Evolutionary conservation across 2,329 filamentous ascomycete species (phyloP).

Genomic region (Pseudogymnoascus sp.): DNA sequence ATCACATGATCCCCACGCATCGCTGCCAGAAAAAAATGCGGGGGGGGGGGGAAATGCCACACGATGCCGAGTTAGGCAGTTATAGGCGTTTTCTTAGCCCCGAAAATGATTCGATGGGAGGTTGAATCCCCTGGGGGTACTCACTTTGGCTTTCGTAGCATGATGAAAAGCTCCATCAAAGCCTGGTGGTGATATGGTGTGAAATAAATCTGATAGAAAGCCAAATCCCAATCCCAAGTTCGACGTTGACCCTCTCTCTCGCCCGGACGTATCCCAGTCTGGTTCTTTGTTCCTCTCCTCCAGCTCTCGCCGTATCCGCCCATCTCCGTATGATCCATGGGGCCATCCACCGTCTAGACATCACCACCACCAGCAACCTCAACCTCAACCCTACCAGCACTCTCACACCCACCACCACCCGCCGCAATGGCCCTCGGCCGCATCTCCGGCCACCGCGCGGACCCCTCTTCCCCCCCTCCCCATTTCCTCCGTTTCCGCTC

Average conservation of each 20-base stretch:
- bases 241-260: not conserved
- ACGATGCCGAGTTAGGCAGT: not conserved
- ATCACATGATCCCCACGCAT: not conserved
- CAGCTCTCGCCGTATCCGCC: not conserved
- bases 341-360: not conserved
- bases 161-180: not conserved
- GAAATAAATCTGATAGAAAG: not conserved
- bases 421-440: conserved; percentile 11
- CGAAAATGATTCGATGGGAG: not conserved
- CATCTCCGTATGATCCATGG: not conserved
- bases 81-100: not conserved
- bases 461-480: conserved; percentile 19
- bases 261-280: not conserved
- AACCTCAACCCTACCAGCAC: not conserved
- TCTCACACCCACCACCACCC: not conserved
- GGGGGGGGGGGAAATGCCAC: not conserved
- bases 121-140: not conserved
- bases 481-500: conserved; percentile 23
- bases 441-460: conserved; percentile 17
- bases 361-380: not conserved
- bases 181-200: no score
- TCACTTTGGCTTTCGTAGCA: not conserved
- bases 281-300: not conserved
- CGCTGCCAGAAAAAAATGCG: not conserved
- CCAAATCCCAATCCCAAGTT: not conserved